Evolutionary conservation across 768 basidiomycete species (phyloP).

Genomic region (Pilatotrama ljubarskyi): DNA sequence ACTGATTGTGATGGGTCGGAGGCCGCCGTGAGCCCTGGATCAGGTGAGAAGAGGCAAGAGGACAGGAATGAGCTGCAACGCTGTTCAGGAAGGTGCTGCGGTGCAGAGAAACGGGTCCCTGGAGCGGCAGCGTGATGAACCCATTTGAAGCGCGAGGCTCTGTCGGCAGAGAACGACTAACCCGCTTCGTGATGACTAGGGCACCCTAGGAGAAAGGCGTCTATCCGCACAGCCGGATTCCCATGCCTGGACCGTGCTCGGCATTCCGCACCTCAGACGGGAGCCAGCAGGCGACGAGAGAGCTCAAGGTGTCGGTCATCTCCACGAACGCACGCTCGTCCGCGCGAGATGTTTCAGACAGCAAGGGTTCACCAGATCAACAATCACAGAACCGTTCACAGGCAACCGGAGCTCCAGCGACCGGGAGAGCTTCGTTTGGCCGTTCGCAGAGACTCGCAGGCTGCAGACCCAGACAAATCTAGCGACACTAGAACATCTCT

Average conservation of each 20-base stretch:
- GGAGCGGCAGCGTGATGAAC: neutral
- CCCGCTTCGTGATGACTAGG: neutral
- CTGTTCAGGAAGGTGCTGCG: neutral
- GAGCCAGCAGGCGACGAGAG: neutral
- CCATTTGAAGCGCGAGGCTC: slow-evolving; percentile 11
- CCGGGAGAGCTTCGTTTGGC: neutral
- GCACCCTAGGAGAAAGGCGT: neutral
- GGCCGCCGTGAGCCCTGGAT: neutral
- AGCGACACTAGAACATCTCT: neutral
- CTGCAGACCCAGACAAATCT: neutral
- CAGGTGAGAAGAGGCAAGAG: slow-evolving; percentile 1
- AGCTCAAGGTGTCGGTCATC: neutral
- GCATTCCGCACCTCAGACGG: too few species aligned
- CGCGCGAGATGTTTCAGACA: too few species aligned
- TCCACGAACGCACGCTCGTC: too few species aligned
- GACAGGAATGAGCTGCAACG: neutral
- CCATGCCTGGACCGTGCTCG: neutral
- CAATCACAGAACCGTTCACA: neutral
- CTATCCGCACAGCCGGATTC: neutral
- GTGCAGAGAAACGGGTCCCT: neutral
- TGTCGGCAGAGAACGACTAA: slow-evolving; percentile 9
- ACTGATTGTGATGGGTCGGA: neutral
- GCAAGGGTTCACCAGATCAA: too few species aligned
- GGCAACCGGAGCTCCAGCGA: neutral
- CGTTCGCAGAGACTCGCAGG: neutral